phyloP scores from a whole-genome alignment of 129 eudicot species.

The Silybum marianum region DNA sequence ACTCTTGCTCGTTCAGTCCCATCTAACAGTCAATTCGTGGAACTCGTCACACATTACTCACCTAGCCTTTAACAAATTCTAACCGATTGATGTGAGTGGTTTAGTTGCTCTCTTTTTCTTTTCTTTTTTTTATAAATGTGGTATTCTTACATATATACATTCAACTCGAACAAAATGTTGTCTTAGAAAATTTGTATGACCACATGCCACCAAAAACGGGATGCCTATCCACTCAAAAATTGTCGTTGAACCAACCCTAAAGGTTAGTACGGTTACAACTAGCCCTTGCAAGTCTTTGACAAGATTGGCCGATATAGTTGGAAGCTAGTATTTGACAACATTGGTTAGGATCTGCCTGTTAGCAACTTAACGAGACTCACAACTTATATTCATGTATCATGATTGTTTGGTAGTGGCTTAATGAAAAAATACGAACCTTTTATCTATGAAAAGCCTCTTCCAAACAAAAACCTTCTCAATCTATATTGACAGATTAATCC shows the following conservation, averaged over 20 bases:
- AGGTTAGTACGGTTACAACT: neutral
- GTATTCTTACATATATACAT: neutral
- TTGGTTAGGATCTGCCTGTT: neutral
- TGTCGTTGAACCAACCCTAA: neutral
- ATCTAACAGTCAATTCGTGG: too few relatives aligned
- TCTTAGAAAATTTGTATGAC: neutral
- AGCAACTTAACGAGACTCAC: too few relatives aligned
- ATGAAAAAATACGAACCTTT: too few relatives aligned
- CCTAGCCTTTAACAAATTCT: too few relatives aligned
- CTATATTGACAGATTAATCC: too few relatives aligned
- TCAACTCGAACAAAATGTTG: neutral
- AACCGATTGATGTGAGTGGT: neutral
- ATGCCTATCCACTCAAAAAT: neutral
- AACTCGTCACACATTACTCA: too few relatives aligned
- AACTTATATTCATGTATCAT: too few relatives aligned
- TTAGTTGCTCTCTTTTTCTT: neutral
- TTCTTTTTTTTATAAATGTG: neutral
- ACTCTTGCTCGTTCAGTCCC: too few relatives aligned
- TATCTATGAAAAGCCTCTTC: too few relatives aligned
- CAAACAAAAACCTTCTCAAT: too few relatives aligned
- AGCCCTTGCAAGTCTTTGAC: neutral
- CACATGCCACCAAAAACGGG: neutral
- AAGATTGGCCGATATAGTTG: neutral
- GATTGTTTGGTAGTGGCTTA: too few relatives aligned
- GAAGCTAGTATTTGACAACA: neutral